These are phyloP conservation scores for Termitomyces sp. DNA, from an alignment of 768 basidiomycete species.

Conservation along the genomic window DNA sequence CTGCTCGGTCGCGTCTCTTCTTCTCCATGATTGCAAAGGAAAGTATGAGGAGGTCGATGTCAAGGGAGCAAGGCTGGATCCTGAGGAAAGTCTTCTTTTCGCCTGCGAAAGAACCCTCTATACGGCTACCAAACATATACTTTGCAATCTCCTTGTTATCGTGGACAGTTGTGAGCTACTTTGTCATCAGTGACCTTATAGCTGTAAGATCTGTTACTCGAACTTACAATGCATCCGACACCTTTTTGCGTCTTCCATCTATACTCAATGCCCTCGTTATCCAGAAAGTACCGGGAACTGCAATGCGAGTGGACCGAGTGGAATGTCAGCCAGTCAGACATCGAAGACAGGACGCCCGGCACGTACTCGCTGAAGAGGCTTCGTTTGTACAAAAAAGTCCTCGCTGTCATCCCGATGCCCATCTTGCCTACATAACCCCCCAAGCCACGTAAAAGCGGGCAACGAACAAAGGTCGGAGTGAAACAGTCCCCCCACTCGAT, in stretches of 20 bases:
- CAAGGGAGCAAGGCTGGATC: slow-evolving; percentile 44
- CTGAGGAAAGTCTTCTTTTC: slow-evolving; percentile 43
- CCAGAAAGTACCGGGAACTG: slow-evolving; percentile 48
- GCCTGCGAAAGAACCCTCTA: slow-evolving; percentile 45
- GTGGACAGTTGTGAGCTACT: slow-evolving; percentile 35
- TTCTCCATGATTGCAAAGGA: slow-evolving; percentile 57
- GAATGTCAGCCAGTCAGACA: neutral
- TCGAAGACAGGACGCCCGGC: slow-evolving; percentile 14
- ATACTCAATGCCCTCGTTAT: slow-evolving; percentile 47
- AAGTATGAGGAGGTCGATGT: slow-evolving; percentile 50
- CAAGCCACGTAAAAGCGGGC: slow-evolving; percentile 31
- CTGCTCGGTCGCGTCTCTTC: slow-evolving; percentile 40
- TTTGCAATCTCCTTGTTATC: slow-evolving; percentile 40
- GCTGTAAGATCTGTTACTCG: neutral
- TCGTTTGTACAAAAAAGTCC: slow-evolving; percentile 41
- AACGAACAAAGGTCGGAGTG: slow-evolving; percentile 39
- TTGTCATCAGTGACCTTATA: neutral
- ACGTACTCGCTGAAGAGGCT: slow-evolving; percentile 37
- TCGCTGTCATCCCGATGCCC: slow-evolving; percentile 30
- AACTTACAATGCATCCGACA: slow-evolving; percentile 38
- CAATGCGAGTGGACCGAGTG: neutral
- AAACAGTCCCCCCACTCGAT: slow-evolving; percentile 44
- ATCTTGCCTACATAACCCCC: slow-evolving; percentile 22
- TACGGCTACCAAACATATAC: slow-evolving; percentile 28
- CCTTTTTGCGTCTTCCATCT: slow-evolving; percentile 41